Percentiles rank a stretch among this genome's conserved stretches.
Conservation (phyloP, 148 eudicot species). For the Vaccinium darrowii region DNA sequence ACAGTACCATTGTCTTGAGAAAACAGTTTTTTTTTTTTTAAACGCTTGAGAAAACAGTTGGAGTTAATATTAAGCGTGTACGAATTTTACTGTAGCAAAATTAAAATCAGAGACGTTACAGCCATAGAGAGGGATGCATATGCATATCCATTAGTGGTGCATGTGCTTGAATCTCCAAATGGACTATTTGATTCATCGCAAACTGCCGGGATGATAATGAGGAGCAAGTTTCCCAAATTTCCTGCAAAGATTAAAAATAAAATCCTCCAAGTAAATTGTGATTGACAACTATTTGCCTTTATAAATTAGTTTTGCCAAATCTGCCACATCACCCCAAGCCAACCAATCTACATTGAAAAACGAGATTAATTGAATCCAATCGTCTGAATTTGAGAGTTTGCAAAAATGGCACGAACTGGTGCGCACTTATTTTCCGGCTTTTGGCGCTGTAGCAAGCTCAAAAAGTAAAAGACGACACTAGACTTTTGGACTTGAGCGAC, state of each 20-base stretch:
- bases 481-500: no score
- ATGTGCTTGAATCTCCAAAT: conserved; percentile 48
- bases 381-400: not conserved
- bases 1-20: not conserved
- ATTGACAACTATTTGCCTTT: not conserved
- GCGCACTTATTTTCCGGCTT: no score
- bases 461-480: no score
- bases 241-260: conserved; percentile 28
- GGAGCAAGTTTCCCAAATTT: conserved; percentile 59
- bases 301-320: not conserved
- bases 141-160: conserved; percentile 45
- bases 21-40: no score
- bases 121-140: conserved; percentile 47
- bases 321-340: not conserved
- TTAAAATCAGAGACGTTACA: conserved; percentile 14
- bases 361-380: not conserved
- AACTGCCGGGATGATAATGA: conserved; percentile 63
- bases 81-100: not conserved
- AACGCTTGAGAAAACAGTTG: not conserved
- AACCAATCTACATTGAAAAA: not conserved
- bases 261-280: not conserved
- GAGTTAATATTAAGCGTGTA: not conserved
- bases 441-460: not conserved
- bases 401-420: not conserved
- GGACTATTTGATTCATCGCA: conserved; percentile 53